Percentiles rank a stretch among this genome's conserved stretches.
Evolutionary conservation across 2,329 filamentous ascomycete genomes (phyloP).

Genomic region (Alternaria incomplexa): DNA sequence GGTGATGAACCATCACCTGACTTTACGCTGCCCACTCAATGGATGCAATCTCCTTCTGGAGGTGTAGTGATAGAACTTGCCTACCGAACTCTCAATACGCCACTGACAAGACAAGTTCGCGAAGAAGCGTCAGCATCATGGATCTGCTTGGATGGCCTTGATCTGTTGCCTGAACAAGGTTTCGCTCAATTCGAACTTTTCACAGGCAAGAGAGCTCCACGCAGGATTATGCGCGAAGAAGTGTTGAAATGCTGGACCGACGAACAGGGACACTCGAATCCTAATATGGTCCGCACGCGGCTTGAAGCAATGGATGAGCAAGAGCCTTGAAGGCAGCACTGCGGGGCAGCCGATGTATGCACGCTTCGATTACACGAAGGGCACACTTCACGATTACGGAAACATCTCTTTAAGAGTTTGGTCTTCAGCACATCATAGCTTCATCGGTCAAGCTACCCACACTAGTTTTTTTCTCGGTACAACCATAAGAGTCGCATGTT

Average conservation of each 20-base stretch:
- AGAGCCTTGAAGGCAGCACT: slow-evolving; percentile 26
- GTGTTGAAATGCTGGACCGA: slow-evolving; percentile 52
- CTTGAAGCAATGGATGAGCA: slow-evolving; percentile 39
- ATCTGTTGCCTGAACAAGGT: slow-evolving; percentile 77
- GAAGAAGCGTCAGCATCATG: slow-evolving; percentile 67
- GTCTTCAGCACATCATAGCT: not conserved
- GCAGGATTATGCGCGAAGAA: slow-evolving; percentile 72
- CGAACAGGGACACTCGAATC: slow-evolving; percentile 32
- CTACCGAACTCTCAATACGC: slow-evolving; percentile 75
- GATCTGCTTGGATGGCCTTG: slow-evolving; percentile 77
- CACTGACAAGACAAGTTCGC: slow-evolving; percentile 71
- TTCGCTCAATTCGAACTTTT: slow-evolving; percentile 83
- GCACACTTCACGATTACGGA: too few species aligned
- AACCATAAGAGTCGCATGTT: not conserved
- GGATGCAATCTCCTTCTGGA: slow-evolving; percentile 74
- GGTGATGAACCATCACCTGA: slow-evolving; percentile 68
- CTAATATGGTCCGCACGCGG: slow-evolving; percentile 34
- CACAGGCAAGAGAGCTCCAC: slow-evolving; percentile 73
- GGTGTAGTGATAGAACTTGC: slow-evolving; percentile 77
- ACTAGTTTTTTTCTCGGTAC: not conserved
- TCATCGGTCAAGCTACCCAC: not conserved
- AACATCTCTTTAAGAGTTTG: not conserved
- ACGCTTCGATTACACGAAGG: too few species aligned
- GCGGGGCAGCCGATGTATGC: too few species aligned
- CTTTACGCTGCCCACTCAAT: slow-evolving; percentile 71